A percentile compares a stretch with the other conserved stretches of the same genome.
Conservation (phyloP, 2,329 filamentous ascomycete species). For the Cordyceps javanica region DNA sequence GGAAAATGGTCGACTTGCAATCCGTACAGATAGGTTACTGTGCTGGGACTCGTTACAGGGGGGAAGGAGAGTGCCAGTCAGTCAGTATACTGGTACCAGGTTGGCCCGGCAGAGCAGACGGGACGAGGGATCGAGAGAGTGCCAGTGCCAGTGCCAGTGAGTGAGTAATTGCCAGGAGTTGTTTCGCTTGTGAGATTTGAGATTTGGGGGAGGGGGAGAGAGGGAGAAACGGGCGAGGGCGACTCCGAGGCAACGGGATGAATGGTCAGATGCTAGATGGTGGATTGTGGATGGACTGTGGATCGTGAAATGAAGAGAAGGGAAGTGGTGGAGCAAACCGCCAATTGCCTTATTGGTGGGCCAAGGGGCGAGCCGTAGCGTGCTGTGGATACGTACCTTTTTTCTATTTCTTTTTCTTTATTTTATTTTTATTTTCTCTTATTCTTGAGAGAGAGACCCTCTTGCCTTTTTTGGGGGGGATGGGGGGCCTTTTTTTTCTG, state of each 20-base stretch:
- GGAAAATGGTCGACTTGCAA: background rate
- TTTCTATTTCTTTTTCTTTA: too few relatives aligned
- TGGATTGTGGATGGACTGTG: background rate
- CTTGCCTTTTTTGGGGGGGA: too few relatives aligned
- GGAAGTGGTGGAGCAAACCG: constrained; percentile 6
- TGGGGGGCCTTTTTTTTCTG: too few relatives aligned
- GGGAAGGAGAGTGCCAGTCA: background rate
- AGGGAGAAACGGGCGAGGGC: background rate
- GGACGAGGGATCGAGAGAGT: background rate
- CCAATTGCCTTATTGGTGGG: constrained; percentile 7
- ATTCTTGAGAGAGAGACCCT: too few relatives aligned
- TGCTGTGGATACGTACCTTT: background rate
- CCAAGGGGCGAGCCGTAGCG: background rate
- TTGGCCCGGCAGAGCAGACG: constrained; percentile 7
- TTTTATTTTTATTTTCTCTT: background rate
- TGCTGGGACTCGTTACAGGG: background rate
- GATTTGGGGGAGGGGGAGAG: background rate
- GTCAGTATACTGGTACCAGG: background rate
- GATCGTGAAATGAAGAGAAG: constrained; percentile 11
- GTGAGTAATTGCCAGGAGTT: background rate
- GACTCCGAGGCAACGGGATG: constrained; percentile 10
- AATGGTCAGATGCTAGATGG: too few relatives aligned
- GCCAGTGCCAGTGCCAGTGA: too few relatives aligned
- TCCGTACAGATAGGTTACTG: too few relatives aligned
- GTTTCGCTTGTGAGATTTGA: background rate